Evolutionary conservation across 352 stramenopile species (phyloP), one percentile per base, ranked within the genome.

Genomic region (Pythium apleroticum): DNA sequence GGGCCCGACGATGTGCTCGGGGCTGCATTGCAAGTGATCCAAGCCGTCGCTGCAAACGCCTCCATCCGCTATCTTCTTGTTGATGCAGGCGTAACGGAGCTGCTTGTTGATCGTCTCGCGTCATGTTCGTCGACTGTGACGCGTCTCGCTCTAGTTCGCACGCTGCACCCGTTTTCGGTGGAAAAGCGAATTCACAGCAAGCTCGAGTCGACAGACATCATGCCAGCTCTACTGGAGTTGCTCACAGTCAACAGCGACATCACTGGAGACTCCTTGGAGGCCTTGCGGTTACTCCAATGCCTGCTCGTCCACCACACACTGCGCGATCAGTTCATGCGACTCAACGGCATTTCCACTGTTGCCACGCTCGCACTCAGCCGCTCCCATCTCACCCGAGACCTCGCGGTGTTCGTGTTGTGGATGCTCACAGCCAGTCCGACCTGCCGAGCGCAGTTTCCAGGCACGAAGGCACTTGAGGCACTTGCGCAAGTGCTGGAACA

Each of bases 361-460:
- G 39, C 41, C 1, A 14, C 59, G 15, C 7, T 67, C 27, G 41
- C 60, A 22, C 12, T 67, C 20, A 1, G 37, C 9, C 52, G 60
- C 25, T 56, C 50, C 9, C 6, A 28, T 0, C 12, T 61, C 12
- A 19, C 50, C 25, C 59, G 52, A 46, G 60, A 67, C 8, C 60
- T 39, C n/a, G 60, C 52, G 7, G n/a, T 43, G 12, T 67, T 67
- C 25, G 60, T 58, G 37, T 43, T 67, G 24, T 67, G 60, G 60
- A 58, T 67, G 49, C 60, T 67, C 39, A 52, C 60, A 14, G 60
- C 53, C 9, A 31, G 50, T 4, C 60, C 60, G 6, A 24, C 52
- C 3, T 33, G 56, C 10, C 60, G 60, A 43, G 20, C 52, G 7
- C 12, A 33, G 6, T 67, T 67, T 27, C 9, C 54, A 12, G 1